A percentile compares a stretch with the other conserved stretches of the same genome.
phyloP scores from a whole-genome alignment of 1,284 basidiomycete species.

The Leccinum insolens region DNA sequence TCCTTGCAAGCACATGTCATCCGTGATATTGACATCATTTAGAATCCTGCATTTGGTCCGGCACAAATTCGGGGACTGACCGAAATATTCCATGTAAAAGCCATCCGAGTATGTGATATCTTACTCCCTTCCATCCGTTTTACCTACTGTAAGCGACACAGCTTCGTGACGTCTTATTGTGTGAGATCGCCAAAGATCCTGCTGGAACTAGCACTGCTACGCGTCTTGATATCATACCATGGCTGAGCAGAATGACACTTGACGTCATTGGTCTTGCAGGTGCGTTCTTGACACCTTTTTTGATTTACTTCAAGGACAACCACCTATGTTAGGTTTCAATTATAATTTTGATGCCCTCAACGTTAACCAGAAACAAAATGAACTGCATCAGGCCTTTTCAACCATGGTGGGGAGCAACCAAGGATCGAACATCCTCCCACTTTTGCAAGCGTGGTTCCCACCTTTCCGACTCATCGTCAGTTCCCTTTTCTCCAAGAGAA shows the following conservation, averaged over 20 bases:
- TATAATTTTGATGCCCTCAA: constrained; percentile 64
- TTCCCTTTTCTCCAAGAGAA: neutral
- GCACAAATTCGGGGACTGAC: constrained; percentile 57
- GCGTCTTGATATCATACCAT: constrained; percentile 52
- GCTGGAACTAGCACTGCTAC: constrained; percentile 11
- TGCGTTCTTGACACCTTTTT: neutral
- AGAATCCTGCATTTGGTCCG: constrained; percentile 59
- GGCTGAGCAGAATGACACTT: constrained; percentile 60
- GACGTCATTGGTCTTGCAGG: constrained; percentile 65
- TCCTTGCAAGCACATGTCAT: neutral
- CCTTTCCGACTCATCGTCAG: constrained; percentile 46
- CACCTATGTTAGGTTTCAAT: constrained; percentile 52
- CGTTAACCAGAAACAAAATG: constrained; percentile 39
- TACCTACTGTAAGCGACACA: constrained; percentile 16
- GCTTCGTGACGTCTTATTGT: constrained; percentile 52
- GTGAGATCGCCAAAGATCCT: constrained; percentile 31
- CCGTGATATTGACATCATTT: neutral
- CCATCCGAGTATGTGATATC: constrained; percentile 42
- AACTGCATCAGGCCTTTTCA: constrained; percentile 51
- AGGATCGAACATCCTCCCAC: constrained; percentile 29
- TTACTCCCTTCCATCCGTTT: neutral
- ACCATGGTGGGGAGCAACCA: constrained; percentile 40
- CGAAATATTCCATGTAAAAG: constrained; percentile 54
- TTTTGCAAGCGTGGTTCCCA: constrained; percentile 43
- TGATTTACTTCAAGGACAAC: neutral